Percentiles rank a stretch among this genome's conserved stretches.
These are phyloP conservation scores for Xylaria venustula DNA, from an alignment of 495 filamentous ascomycete genomes.

Conservation along the genomic window DNA sequence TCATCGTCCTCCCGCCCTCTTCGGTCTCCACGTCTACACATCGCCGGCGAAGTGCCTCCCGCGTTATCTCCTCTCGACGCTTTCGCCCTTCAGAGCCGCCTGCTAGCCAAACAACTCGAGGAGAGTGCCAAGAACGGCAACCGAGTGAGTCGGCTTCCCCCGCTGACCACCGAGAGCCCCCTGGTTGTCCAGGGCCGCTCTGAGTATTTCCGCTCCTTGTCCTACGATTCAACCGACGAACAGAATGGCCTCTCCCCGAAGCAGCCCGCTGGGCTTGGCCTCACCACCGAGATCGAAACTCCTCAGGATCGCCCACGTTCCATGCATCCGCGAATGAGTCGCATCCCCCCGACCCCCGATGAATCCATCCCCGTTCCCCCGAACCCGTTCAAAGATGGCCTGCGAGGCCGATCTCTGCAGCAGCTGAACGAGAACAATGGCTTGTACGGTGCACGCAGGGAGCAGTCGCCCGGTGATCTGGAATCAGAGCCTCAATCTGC, in stretches of 20 bases:
- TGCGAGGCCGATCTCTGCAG: slow-evolving; percentile 31
- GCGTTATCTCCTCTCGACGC: slow-evolving; percentile 93
- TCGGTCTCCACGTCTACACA: slow-evolving; percentile 70
- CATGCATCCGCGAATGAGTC: slow-evolving; percentile 71
- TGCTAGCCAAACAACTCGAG: slow-evolving; percentile 84
- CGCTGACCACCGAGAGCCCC: slow-evolving; percentile 71
- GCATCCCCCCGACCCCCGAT: slow-evolving; percentile 55
- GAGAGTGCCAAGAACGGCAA: slow-evolving; percentile 66
- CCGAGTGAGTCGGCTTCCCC: slow-evolving; percentile 81
- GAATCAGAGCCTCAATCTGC: slow-evolving; percentile 16
- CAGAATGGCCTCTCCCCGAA: slow-evolving; percentile 29
- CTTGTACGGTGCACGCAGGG: slow-evolving; percentile 41
- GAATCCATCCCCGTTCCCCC: slow-evolving; percentile 43
- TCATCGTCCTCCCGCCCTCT: slow-evolving; percentile 47
- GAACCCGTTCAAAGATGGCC: slow-evolving; percentile 30
- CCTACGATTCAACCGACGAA: slow-evolving; percentile 43
- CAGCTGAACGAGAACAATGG: slow-evolving; percentile 29
- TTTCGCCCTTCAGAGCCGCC: slow-evolving; percentile 81
- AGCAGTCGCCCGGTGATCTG: slow-evolving; percentile 39
- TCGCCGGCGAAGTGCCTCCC: slow-evolving; percentile 84
- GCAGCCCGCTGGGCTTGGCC: slow-evolving; percentile 39
- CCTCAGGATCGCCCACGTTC: slow-evolving; percentile 62
- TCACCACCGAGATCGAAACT: slow-evolving; percentile 56
- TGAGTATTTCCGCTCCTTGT: slow-evolving; percentile 68
- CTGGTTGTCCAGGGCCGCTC: slow-evolving; percentile 66